phyloP scores from a whole-genome alignment of 345 rosid species.

The Microcos paniculata region DNA sequence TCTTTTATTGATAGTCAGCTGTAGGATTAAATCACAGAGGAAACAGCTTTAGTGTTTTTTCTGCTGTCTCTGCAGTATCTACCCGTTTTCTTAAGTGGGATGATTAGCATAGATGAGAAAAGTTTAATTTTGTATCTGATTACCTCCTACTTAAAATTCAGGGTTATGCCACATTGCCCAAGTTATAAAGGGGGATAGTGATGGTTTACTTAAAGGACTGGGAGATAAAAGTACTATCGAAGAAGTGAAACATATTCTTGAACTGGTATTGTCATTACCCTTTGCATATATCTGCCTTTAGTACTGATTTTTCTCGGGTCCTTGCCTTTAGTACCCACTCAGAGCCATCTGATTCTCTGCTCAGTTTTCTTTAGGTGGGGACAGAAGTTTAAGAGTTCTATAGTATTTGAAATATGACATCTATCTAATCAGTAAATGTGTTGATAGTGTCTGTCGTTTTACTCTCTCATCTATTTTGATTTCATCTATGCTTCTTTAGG shows the following conservation, averaged over 20 bases:
- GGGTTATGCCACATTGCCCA: slow-evolving; percentile 55
- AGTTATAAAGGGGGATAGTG: slow-evolving; percentile 64
- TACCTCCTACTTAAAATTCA: slow-evolving; percentile 18
- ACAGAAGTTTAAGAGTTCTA: background rate
- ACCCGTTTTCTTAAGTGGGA: background rate
- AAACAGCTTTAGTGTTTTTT: background rate
- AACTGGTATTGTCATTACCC: slow-evolving; percentile 46
- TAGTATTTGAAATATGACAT: background rate
- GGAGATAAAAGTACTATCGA: slow-evolving; percentile 53
- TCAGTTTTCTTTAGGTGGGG: background rate
- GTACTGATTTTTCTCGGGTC: background rate
- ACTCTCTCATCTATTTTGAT: background rate
- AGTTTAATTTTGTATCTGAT: background rate
- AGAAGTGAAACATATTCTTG: slow-evolving; percentile 79
- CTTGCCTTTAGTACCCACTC: background rate
- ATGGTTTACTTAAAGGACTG: slow-evolving; percentile 55
- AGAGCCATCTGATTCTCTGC: background rate
- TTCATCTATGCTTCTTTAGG: slow-evolving; percentile 35
- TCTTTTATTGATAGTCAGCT: background rate
- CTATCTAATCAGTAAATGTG: background rate
- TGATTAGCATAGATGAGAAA: background rate
- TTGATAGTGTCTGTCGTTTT: background rate
- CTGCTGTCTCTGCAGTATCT: background rate
- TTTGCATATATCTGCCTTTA: background rate
- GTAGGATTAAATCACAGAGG: background rate